Conservation (phyloP, 192 early-diverging fungal genomes). For the Rhizophagus prolifer region DNA sequence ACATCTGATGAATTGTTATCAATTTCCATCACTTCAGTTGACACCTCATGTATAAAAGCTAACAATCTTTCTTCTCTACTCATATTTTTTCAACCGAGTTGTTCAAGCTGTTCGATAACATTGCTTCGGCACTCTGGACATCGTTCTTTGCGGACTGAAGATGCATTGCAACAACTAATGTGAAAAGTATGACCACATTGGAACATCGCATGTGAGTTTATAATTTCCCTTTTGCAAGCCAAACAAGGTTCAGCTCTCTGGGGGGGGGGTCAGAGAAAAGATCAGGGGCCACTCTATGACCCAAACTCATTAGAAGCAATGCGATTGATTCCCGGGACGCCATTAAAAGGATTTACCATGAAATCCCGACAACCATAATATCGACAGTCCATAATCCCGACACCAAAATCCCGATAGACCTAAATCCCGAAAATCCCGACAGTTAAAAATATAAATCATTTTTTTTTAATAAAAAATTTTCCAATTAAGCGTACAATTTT, state of each 20-base stretch:
- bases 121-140: constrained; percentile 7
- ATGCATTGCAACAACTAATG: background rate
- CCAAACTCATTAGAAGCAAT: constrained; percentile 22
- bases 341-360: background rate
- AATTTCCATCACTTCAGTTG: constrained; percentile 13
- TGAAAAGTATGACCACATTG: constrained; percentile 21
- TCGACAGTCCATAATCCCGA: too few species aligned
- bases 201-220: constrained; percentile 24
- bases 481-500: too few species aligned
- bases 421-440: too few species aligned
- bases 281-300: constrained; percentile 14
- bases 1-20: constrained; percentile 2
- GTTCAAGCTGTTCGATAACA: constrained; percentile 15
- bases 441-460: too few species aligned
- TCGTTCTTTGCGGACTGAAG: constrained; percentile 23
- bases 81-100: constrained; percentile 4
- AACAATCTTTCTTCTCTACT: constrained; percentile 13
- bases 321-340: constrained; percentile 5
- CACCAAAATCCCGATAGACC: too few species aligned
- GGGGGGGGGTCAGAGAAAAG: constrained; percentile 13
- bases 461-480: too few species aligned
- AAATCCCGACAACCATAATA: too few species aligned
- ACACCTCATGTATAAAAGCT: constrained; percentile 14
- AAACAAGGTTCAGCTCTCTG: constrained; percentile 26
- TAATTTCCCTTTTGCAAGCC: constrained; percentile 15